Evolutionary conservation across 768 basidiomycete species (phyloP).

Genomic region (Podaxis sp.): DNA sequence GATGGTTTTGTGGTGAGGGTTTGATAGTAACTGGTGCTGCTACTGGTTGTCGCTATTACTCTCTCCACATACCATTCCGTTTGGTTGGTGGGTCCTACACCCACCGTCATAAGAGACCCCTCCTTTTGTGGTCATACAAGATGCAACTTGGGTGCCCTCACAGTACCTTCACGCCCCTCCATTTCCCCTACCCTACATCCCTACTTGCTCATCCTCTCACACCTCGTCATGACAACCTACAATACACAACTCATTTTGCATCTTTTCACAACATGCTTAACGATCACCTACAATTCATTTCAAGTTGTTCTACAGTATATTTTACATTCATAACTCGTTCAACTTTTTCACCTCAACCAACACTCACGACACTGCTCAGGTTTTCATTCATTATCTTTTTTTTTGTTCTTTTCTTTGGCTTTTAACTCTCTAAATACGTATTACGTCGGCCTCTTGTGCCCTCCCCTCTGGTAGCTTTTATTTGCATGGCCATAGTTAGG

Average conservation of each 20-base stretch:
- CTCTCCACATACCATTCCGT: background rate
- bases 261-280: slow-evolving; percentile 1
- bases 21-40: too few species aligned
- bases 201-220: background rate
- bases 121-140: too few species aligned
- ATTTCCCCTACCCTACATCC: background rate
- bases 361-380: background rate
- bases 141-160: too few species aligned
- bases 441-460: background rate
- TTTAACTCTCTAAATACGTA: background rate
- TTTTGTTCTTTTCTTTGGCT: background rate
- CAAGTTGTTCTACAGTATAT: slow-evolving; percentile 9
- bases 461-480: background rate
- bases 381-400: background rate
- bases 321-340: slow-evolving; percentile 1
- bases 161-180: background rate
- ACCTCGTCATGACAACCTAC: background rate
- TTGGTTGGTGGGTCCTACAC: background rate
- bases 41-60: too few species aligned
- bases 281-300: background rate
- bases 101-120: too few species aligned
- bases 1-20: background rate
- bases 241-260: background rate
- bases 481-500: slow-evolving; percentile 1
- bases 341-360: background rate